Conservation (phyloP, 345 rosid genomes). For the Hypericum perforatum region DNA sequence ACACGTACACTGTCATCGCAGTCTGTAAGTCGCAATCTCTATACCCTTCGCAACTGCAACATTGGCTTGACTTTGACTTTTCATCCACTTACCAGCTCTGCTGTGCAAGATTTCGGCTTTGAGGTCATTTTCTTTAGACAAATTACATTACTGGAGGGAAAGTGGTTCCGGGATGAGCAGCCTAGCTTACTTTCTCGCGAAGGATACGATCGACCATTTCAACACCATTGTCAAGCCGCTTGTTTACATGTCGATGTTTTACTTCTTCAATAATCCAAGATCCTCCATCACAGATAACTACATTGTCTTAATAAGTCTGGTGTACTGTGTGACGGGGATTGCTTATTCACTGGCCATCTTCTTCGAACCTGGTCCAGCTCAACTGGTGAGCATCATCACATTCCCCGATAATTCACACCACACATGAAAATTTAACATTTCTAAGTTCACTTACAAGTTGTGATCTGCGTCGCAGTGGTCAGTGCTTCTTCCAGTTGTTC, state of each 20-base stretch:
- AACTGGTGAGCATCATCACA: conserved; percentile 57
- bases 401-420: not conserved
- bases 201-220: conserved; percentile 90
- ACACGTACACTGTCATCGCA: conserved; percentile 87
- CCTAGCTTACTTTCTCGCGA: conserved; percentile 79
- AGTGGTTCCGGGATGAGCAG: conserved; percentile 95
- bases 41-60: conserved; percentile 1
- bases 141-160: conserved; percentile 92
- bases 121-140: conserved; percentile 84
- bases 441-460: conserved; percentile 5
- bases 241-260: conserved; percentile 91
- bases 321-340: conserved; percentile 91
- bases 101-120: conserved; percentile 86
- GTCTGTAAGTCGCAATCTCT: conserved; percentile 60
- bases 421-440: conserved; percentile 1
- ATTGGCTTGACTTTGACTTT: conserved; percentile 10
- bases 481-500: conserved; percentile 10
- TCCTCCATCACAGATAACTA: conserved; percentile 71
- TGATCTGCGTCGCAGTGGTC: conserved; percentile 58
- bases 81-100: too few relatives aligned
- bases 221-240: conserved; percentile 79
- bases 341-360: conserved; percentile 71
- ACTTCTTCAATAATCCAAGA: conserved; percentile 95
- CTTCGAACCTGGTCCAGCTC: conserved; percentile 88
- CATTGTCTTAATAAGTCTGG: conserved; percentile 65